Conservation (phyloP, 257 asterid genomes). For the Scutellaria baicalensis region DNA sequence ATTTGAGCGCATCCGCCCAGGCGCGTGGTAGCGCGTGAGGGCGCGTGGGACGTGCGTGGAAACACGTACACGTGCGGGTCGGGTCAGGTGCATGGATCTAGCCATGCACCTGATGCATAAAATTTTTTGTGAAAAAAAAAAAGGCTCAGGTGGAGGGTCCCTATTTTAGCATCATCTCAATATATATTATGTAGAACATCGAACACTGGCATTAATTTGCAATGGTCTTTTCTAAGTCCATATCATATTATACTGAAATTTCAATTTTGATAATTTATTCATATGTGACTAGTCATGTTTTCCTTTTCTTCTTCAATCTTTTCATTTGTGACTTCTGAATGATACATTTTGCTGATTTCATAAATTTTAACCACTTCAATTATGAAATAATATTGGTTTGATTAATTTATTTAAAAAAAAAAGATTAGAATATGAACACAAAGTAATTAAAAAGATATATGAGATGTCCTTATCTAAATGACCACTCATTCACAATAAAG, state of each 20-base stretch:
- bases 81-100: too few species aligned
- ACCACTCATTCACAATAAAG: too few species aligned
- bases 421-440: not conserved
- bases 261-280: not conserved
- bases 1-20: too few species aligned
- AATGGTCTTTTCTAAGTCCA: not conserved
- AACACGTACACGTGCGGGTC: too few species aligned
- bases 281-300: not conserved
- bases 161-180: slow-evolving; percentile 2
- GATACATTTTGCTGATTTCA: not conserved
- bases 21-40: too few species aligned
- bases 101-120: too few species aligned
- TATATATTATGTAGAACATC: not conserved
- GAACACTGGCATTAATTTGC: not conserved
- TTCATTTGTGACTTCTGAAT: not conserved
- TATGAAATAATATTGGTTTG: not conserved
- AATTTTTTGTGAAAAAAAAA: too few species aligned
- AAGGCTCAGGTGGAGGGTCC: slow-evolving; percentile 16
- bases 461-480: not conserved
- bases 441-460: not conserved
- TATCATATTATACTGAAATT: not conserved
- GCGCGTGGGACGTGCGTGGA: too few species aligned
- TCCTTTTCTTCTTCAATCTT: not conserved
- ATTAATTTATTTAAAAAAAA: not conserved
- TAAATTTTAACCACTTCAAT: not conserved